Percentiles rank a stretch among this genome's conserved stretches.
phyloP scores from a whole-genome alignment of 2,329 filamentous ascomycete species.

The Plectosphaerella plurivora region DNA sequence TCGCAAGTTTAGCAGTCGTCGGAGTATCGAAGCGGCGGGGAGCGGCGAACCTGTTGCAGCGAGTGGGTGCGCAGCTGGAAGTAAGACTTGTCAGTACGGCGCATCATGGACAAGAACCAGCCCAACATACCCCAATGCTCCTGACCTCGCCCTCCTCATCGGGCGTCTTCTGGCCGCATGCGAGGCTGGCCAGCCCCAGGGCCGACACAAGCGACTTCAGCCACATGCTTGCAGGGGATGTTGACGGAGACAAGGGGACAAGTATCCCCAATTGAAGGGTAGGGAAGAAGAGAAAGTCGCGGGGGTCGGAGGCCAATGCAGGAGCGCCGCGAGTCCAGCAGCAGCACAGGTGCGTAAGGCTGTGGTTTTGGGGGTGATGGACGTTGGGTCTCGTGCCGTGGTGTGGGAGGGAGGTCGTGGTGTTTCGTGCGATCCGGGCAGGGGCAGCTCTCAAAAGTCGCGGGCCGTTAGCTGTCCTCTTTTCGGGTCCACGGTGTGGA shows the following conservation, averaged over 20 bases:
- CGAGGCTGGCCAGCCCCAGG: slow-evolving; percentile 43
- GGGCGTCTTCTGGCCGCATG: slow-evolving; percentile 44
- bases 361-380: slow-evolving; percentile 10
- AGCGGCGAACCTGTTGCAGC: slow-evolving; percentile 57
- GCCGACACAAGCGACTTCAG: slow-evolving; percentile 39
- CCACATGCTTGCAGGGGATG: slow-evolving; percentile 33
- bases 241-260: background rate
- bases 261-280: slow-evolving; percentile 1
- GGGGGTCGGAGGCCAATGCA: slow-evolving; percentile 5
- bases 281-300: slow-evolving; percentile 4
- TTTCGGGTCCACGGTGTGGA: slow-evolving; percentile 14
- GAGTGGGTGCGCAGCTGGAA: slow-evolving; percentile 80
- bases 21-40: slow-evolving; percentile 2
- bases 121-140: slow-evolving; percentile 43
- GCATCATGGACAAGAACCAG: background rate
- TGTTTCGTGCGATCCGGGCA: background rate
- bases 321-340: slow-evolving; percentile 12
- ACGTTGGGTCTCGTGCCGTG: slow-evolving; percentile 9
- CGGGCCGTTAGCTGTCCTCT: slow-evolving; percentile 21
- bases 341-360: slow-evolving; percentile 11
- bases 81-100: slow-evolving; percentile 7
- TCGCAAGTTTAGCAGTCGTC: slow-evolving; percentile 8
- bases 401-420: background rate
- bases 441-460: slow-evolving; percentile 2
- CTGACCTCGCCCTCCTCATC: slow-evolving; percentile 42